A percentile compares a stretch with the other conserved stretches of the same genome.
Conservation (phyloP, 176 grass and related monocot genomes). For the Puccinellia tenuiflora region DNA sequence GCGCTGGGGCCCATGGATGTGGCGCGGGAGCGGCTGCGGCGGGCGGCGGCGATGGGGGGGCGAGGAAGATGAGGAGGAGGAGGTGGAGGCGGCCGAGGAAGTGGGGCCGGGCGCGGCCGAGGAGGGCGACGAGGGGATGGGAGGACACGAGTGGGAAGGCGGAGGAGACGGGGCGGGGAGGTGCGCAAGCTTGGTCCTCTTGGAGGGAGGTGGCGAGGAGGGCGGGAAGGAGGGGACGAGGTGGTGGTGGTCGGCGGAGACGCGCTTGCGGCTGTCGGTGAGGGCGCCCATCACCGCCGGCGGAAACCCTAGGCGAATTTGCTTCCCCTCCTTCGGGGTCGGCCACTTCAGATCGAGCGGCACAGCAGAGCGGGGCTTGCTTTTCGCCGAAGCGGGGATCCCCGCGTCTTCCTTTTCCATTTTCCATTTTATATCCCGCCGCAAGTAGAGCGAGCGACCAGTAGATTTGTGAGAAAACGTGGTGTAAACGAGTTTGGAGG, state of each 20-base stretch:
- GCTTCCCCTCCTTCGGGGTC: background rate
- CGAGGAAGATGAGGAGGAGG: background rate
- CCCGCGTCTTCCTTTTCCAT: background rate
- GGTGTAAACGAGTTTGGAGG: no score
- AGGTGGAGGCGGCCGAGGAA: slow-evolving; percentile 3
- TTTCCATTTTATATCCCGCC: background rate
- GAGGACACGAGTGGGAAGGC: background rate
- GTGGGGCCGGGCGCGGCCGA: background rate
- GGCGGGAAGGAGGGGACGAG: slow-evolving; percentile 11
- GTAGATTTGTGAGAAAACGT: no score
- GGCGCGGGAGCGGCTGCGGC: slow-evolving; percentile 1
- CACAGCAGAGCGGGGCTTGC: background rate
- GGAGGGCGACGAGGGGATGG: background rate
- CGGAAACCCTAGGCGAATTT: slow-evolving; percentile 41
- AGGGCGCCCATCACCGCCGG: slow-evolving; percentile 60
- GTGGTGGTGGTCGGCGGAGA: slow-evolving; percentile 43
- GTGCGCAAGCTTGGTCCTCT: slow-evolving; percentile 21
- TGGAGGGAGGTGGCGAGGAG: slow-evolving; percentile 10
- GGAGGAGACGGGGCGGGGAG: background rate
- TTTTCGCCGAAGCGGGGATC: background rate
- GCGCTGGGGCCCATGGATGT: slow-evolving; percentile 50
- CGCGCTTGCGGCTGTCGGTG: slow-evolving; percentile 78
- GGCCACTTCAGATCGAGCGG: background rate
- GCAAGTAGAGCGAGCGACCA: no score
- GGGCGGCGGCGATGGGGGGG: slow-evolving; percentile 4